These are phyloP conservation scores for Gracilariopsis chorda DNA, from an alignment of 23 red algal genomes.

Conservation along the genomic window DNA sequence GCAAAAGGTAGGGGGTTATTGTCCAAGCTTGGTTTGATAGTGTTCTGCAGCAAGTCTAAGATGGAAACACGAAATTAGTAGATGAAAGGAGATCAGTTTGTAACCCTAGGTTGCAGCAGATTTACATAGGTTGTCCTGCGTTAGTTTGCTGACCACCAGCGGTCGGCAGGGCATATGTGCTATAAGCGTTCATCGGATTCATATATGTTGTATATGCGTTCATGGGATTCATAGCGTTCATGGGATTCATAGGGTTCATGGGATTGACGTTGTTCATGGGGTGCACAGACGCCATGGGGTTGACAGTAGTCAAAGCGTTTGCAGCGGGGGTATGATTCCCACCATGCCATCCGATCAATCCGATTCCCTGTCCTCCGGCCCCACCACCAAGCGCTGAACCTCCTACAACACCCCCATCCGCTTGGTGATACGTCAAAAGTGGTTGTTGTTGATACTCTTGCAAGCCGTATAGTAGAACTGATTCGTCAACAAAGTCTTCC, in stretches of 20 bases:
- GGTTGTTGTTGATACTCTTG: conserved; percentile 70
- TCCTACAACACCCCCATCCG: conserved; percentile 68
- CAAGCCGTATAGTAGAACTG: conserved; percentile 84
- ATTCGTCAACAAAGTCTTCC: conserved; percentile 81
- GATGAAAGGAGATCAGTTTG: no score
- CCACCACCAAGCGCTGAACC: conserved; percentile 45
- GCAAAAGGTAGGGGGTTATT: no score
- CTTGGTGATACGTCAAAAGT: conserved; percentile 77
- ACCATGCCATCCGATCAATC: conserved; percentile 39
- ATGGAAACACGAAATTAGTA: no score
- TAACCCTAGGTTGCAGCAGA: no score
- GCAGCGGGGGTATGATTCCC: neutral
- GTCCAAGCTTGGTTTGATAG: no score
- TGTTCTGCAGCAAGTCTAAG: no score
- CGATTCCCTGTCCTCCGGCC: neutral
- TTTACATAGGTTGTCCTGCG: neutral
- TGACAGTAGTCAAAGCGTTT: neutral
- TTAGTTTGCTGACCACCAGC: neutral
- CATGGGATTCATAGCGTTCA: neutral
- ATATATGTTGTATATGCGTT: no score
- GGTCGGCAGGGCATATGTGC: neutral
- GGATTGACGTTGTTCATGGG: neutral
- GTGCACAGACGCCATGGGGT: neutral
- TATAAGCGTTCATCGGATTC: conserved; percentile 15
- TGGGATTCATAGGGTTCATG: neutral